Conservation (phyloP, 2,329 filamentous ascomycete species). For the Arthroderma uncinatum region DNA sequence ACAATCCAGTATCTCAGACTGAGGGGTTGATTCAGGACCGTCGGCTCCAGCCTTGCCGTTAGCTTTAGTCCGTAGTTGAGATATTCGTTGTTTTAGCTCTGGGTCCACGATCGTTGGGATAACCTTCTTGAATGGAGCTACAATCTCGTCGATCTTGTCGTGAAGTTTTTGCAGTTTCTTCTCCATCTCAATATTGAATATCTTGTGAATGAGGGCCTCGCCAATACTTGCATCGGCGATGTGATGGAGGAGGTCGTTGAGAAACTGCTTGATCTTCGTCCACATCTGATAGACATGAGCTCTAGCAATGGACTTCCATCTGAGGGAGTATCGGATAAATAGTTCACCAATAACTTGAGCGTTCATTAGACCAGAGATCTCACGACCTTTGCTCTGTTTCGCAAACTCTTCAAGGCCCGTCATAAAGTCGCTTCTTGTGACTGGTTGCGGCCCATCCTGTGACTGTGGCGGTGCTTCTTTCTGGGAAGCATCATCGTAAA, state of each 20-base stretch:
- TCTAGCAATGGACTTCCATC: slow-evolving; percentile 26
- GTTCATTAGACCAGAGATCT: slow-evolving; percentile 32
- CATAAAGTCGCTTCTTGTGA: slow-evolving; percentile 14
- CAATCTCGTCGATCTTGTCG: slow-evolving; percentile 17
- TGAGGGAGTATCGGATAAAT: slow-evolving; percentile 30
- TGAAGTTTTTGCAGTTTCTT: slow-evolving; percentile 15
- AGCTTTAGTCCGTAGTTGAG: slow-evolving; percentile 8
- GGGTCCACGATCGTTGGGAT: slow-evolving; percentile 16
- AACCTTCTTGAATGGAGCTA: slow-evolving; percentile 15
- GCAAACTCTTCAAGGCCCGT: slow-evolving; percentile 11
- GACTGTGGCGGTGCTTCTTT: slow-evolving; percentile 8
- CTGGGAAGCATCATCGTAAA: slow-evolving; percentile 11
- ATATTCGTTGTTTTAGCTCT: slow-evolving; percentile 9
- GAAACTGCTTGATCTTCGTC: slow-evolving; percentile 15
- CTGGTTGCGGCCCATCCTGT: slow-evolving; percentile 14
- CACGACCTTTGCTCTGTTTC: slow-evolving; percentile 17
- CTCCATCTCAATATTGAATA: slow-evolving; percentile 16
- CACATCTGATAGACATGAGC: slow-evolving; percentile 15
- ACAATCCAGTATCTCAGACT: slow-evolving; percentile 17
- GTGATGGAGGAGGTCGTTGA: slow-evolving; percentile 17
- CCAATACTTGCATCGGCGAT: slow-evolving; percentile 12
- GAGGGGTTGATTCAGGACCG: slow-evolving; percentile 9
- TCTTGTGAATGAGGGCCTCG: slow-evolving; percentile 16
- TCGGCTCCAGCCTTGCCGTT: slow-evolving; percentile 3
- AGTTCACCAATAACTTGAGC: slow-evolving; percentile 31